phyloP scores from a whole-genome alignment of 108 stramenopile species.

The Skeletonema menzelii region DNA sequence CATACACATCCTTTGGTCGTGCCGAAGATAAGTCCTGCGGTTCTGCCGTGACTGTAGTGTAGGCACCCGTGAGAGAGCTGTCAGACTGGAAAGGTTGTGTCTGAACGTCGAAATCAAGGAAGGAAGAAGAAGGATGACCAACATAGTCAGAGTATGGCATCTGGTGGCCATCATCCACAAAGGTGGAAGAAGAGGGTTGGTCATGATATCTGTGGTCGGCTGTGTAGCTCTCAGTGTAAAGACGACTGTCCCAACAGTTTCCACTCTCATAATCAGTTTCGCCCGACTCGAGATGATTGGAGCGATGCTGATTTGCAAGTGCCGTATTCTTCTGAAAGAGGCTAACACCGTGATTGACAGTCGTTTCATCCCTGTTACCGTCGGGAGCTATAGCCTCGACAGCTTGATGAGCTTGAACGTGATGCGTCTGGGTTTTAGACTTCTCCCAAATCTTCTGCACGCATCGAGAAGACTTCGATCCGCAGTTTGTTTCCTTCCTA shows the following conservation, averaged over 20 bases:
- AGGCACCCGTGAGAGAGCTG: not conserved
- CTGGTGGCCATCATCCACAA: not conserved
- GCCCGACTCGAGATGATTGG: not conserved
- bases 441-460: conserved; percentile 44
- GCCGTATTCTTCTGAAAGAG: conserved; percentile 10
- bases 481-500: conserved; percentile 21
- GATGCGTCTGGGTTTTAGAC: conserved; percentile 4
- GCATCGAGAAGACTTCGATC: conserved; percentile 33
- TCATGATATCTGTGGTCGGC: not conserved
- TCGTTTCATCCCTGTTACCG: not conserved
- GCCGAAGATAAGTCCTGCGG: not conserved
- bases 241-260: not conserved
- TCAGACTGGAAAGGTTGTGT: not conserved
- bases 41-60: not conserved
- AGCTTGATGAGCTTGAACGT: not conserved
- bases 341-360: conserved; percentile 3
- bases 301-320: not conserved
- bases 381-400: not conserved
- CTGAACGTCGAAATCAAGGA: not conserved
- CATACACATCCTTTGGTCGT: not conserved
- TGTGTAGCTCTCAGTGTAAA: not conserved
- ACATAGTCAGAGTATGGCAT: not conserved
- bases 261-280: not conserved
- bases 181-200: not conserved
- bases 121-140: not conserved